Base-by-base conservation (phyloP, 129 eudicot genomes). In the Logfia minima region DNA sequence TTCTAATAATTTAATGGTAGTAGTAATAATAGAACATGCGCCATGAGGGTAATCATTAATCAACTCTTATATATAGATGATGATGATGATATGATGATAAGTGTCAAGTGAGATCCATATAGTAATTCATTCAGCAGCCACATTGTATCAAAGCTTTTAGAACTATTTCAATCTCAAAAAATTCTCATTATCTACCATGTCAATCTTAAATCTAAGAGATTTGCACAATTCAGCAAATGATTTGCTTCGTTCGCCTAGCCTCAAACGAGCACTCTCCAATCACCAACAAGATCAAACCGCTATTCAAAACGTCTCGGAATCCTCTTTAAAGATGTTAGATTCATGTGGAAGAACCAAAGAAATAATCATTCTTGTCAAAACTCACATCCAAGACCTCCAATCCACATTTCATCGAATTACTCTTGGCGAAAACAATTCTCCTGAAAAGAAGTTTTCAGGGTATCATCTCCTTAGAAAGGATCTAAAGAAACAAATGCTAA, bases 301-400 rank as follows among this genome's bases (percentile, higher is more conserved):
- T 61, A 87, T 88, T 3, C 81, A 79, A 53, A 84, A 85, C 34
- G 79, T 90, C 29, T 90, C 96, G 1, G 97, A 93, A 53, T 86
- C 90, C 14, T 86, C 97, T 4, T 60, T 93, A 4, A 85, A 72
- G 61, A 85, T 93, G 96, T 71, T 92, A 37, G 98, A 93, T 70
- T 61, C 89, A 0, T 90, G 98, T 74, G 92, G 92, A 8, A 73
- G 88, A 58, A 89, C 97, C 1, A 87, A 84, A 74, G 98, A 90
- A 31, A 85, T 88, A 64, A 77, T 88, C 69, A 32, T 84, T 55
- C 83, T 88, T 2, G 92, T 86, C 65, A 93, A 93, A 65, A 77
- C 81, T 59, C 98, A 90, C 32, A 86, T 93, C 81, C 97, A 90
- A 78, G 80, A 83, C 29, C 91, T 93, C 34, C 90, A 85, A 19